Base-by-base conservation (phyloP, 495 filamentous ascomycete genomes). In the Thozetella sp. region DNA sequence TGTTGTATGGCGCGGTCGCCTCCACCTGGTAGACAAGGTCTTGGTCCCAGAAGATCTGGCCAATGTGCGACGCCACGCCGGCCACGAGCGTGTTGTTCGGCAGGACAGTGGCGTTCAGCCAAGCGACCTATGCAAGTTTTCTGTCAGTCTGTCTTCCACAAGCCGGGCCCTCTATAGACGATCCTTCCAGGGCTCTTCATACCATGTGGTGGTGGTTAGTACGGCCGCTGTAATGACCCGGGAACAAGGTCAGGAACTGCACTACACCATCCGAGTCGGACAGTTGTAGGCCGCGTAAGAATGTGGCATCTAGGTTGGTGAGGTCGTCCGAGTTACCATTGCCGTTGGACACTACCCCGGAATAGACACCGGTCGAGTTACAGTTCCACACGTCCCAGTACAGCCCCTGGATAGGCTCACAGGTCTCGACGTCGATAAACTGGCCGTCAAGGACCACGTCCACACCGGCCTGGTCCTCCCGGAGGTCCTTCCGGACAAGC, bases 21-120 rank as follows among this genome's bases (percentile, higher is more conserved):
- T 85, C 80, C 40, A 83, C 80, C 4, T 64, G 75, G 26, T 25
- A n/a, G 63, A 67, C 63, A 1, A 86, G 73, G 24, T 76, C 73
- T 54, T 84, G 72, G 57, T 83, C 78, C 54, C 75, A 86, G 81
- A 82, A 86, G 25, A 85, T 43, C 63, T 87, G 82, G 15, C 83
- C 82, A 51, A 85, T 71, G 63, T 86, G 79, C 1, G 74, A 69
- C 22, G 79, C 73, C 0, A 57, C 56, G 12, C 77, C 80, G 26
- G 73, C 74, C 25, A 63, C 68, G 25, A 77, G 63, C 19, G 75
- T 81, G 58, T 72, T 73, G 66, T 81, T 84, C 1, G 64, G 56
- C 34, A 73, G 56, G 2, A 73, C 25, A 1, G 60, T 72, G 12
- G 69, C 73, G 27, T 74, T 68, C 20, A 67, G 52, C 53, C 80